Evolutionary conservation across 257 asterid species (phyloP).

Genomic region (Solanum sejunctum): DNA sequence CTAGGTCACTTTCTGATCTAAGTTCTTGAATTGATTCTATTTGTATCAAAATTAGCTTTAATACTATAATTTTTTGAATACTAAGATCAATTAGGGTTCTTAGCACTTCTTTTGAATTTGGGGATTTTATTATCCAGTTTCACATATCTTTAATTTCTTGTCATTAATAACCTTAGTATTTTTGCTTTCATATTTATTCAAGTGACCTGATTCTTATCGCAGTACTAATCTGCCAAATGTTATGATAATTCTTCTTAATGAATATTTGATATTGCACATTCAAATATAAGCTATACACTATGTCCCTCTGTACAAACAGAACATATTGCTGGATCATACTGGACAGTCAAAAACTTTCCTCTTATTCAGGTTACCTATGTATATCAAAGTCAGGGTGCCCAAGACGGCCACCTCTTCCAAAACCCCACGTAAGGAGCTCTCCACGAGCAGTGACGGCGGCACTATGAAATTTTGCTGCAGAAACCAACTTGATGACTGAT

Average conservation of each 20-base stretch:
- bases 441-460: constrained; percentile 78
- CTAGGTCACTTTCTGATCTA: too few species aligned
- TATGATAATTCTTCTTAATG: background rate
- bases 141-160: too few species aligned
- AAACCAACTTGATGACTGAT: constrained; percentile 47
- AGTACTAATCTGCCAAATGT: background rate
- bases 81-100: too few species aligned
- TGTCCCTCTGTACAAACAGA: background rate
- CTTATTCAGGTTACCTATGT: constrained; percentile 50
- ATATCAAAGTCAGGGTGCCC: constrained; percentile 97
- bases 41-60: too few species aligned
- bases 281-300: background rate
- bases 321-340: background rate
- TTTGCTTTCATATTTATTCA: too few species aligned
- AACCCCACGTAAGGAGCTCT: constrained; percentile 97
- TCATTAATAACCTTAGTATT: too few species aligned
- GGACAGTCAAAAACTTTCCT: background rate
- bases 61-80: too few species aligned
- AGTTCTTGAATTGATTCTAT: too few species aligned
- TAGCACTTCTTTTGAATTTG: too few species aligned
- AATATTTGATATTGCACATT: background rate
- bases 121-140: too few species aligned
- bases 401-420: constrained; percentile 98
- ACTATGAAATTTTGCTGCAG: constrained; percentile 95
- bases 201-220: too few species aligned